A percentile compares a stretch with the other conserved stretches of the same genome.
Conservation (phyloP, 805 yeast species). For the Saccharomycopsis sp. region DNA sequence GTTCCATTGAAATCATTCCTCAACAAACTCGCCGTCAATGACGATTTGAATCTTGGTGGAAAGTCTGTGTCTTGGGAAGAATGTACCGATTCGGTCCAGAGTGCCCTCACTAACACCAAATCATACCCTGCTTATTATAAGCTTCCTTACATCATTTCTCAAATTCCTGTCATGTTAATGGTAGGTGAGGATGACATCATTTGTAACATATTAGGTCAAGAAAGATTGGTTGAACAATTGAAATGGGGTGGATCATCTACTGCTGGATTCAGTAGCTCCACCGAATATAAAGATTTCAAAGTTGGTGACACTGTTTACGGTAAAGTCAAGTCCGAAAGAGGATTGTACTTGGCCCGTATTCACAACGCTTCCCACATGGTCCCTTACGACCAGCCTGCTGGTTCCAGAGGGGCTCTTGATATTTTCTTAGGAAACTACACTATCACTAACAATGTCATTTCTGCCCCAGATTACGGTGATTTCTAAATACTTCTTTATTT, state of each 20-base stretch:
- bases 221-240: conserved; percentile 53
- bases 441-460: neutral
- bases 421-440: conserved; percentile 31
- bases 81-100: conserved; percentile 58
- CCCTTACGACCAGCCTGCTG: conserved; percentile 60
- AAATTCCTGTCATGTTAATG: conserved; percentile 62
- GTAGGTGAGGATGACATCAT: conserved; percentile 86
- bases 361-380: conserved; percentile 73
- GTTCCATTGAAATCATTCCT: conserved; percentile 47
- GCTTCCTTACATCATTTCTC: conserved; percentile 52
- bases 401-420: conserved; percentile 52
- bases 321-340: conserved; percentile 41
- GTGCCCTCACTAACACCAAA: conserved; percentile 41
- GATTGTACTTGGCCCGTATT: conserved; percentile 57
- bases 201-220: conserved; percentile 77
- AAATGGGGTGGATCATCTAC: conserved; percentile 49
- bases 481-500: neutral
- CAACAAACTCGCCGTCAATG: conserved; percentile 39
- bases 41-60: conserved; percentile 44
- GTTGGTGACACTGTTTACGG: conserved; percentile 27
- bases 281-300: conserved; percentile 4
- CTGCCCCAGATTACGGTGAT: neutral
- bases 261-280: conserved; percentile 13
- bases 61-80: conserved; percentile 59
- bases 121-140: conserved; percentile 39